Base-by-base conservation (phyloP, 139 green algal species). In the Picochlorum sp. region DNA sequence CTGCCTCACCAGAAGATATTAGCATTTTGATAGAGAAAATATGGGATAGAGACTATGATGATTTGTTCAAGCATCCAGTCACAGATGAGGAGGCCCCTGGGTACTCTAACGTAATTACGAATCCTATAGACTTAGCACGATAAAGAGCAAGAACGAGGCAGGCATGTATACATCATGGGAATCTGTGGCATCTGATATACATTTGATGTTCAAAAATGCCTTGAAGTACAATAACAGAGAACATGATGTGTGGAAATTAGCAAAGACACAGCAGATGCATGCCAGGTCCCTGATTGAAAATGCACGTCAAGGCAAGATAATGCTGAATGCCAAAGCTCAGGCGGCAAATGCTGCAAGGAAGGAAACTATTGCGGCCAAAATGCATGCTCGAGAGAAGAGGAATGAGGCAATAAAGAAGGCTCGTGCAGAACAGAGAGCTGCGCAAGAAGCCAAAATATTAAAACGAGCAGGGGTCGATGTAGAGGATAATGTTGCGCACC, bases 121-220 rank as follows among this genome's bases (percentile, higher is more conserved):
- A 83, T 23, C 83, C 85, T 23, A 95, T 95, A 87, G 87, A 93
- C 70, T 82, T 95, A 44, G 55, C 2, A 91, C 81, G 8, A 88
- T 95, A 61, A 68, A 71, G 11, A 49, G 71, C 51, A 85, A 85
- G 64, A 45, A 88, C 23, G 51, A 72, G 18, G 26, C 13, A 23
- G 26, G 26, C 1, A 13, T 15, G 9, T 89, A 89, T 75, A 45
- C 10, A n/a, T 62, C 26, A 45, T 89, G 76, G 72, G 64, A 77
- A 14, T 54, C 56, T n/a, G 66, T 85, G 44, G 52, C 69, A 41
- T 68, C 57, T 32, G 73, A 82, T 66, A 70, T 79, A 73, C 56
- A 79, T 58, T 58, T 81, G 8, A 88, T 88, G 75, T 86, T 85
- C 58, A 57, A 24, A 32, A 89, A 89, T 64, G 79, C 79, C 23